A percentile compares a stretch with the other conserved stretches of the same genome.
These are phyloP conservation scores for Peterozyma toletana DNA, from an alignment of 805 yeast genomes.

Conservation along the genomic window DNA sequence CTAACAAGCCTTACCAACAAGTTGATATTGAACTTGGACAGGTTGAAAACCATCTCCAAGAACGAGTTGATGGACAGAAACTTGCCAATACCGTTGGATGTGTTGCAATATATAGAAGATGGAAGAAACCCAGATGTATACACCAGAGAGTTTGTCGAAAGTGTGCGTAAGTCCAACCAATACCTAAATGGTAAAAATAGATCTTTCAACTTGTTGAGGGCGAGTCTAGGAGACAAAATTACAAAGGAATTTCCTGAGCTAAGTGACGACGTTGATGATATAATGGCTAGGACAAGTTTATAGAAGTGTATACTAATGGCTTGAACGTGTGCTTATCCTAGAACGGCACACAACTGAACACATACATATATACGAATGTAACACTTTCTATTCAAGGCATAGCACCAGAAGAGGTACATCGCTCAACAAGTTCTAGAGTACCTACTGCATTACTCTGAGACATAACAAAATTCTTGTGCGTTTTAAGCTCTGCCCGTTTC, in stretches of 20 bases:
- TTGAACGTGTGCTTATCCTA: too few species aligned
- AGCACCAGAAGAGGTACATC: too few species aligned
- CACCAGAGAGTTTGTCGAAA: slow-evolving; percentile 93
- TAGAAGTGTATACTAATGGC: neutral
- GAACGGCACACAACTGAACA: too few species aligned
- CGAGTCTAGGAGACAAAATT: slow-evolving; percentile 62
- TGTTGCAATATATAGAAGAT: slow-evolving; percentile 87
- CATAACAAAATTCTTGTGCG: too few species aligned
- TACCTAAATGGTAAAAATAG: slow-evolving; percentile 76
- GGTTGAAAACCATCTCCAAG: slow-evolving; percentile 12
- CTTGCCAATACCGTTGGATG: slow-evolving; percentile 67
- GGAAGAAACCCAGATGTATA: slow-evolving; percentile 97
- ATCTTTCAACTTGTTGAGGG: slow-evolving; percentile 49
- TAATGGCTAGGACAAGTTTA: slow-evolving; percentile 34
- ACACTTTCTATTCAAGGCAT: too few species aligned
- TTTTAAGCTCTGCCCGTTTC: too few species aligned
- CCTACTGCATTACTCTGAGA: too few species aligned
- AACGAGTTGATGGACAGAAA: slow-evolving; percentile 25
- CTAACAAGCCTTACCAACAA: slow-evolving; percentile 26
- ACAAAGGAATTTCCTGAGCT: slow-evolving; percentile 76
- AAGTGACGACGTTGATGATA: slow-evolving; percentile 46
- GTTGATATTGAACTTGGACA: slow-evolving; percentile 19
- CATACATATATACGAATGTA: too few species aligned
- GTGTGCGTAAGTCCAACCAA: slow-evolving; percentile 85
- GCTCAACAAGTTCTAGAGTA: too few species aligned